phyloP scores from a whole-genome alignment of 2,329 filamentous ascomycete species.

The Fusarium mexicanum region DNA sequence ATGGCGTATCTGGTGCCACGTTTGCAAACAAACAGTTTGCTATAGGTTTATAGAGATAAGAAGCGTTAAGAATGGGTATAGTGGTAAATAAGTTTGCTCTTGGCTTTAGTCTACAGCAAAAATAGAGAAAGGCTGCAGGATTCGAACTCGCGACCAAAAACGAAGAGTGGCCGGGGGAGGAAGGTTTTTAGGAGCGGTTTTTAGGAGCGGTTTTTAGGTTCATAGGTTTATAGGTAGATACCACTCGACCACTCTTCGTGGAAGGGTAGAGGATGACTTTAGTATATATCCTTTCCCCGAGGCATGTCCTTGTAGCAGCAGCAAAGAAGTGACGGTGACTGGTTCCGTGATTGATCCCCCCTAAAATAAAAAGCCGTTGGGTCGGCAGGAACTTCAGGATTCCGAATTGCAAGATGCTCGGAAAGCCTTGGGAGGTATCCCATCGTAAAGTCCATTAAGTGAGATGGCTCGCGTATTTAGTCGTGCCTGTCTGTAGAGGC shows the following conservation, averaged over 20 bases:
- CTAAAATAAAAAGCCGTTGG: not conserved
- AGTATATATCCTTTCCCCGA: not conserved
- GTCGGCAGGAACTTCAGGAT: not conserved
- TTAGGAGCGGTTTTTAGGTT: not conserved
- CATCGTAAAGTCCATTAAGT: not conserved
- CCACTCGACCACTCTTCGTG: slow-evolving; percentile 21
- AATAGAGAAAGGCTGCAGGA: not conserved
- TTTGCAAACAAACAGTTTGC: not conserved
- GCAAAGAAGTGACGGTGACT: not conserved
- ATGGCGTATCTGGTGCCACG: not conserved
- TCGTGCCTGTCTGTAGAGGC: not conserved
- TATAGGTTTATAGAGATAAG: not conserved
- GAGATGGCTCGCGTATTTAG: not conserved
- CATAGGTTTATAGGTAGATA: slow-evolving; percentile 9
- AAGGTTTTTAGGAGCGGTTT: not conserved
- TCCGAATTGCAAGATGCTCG: not conserved
- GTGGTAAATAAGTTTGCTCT: not conserved
- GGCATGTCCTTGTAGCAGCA: not conserved
- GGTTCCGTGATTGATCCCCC: not conserved
- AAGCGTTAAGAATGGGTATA: not conserved
- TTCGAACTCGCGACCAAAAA: slow-evolving; percentile 9
- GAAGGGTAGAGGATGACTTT: not conserved
- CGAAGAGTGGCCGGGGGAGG: slow-evolving; percentile 1
- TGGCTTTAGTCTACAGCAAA: not conserved
- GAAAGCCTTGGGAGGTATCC: not conserved